Base-by-base conservation (phyloP, 2,329 filamentous ascomycete genomes). In the Lasiodiplodia sp. region DNA sequence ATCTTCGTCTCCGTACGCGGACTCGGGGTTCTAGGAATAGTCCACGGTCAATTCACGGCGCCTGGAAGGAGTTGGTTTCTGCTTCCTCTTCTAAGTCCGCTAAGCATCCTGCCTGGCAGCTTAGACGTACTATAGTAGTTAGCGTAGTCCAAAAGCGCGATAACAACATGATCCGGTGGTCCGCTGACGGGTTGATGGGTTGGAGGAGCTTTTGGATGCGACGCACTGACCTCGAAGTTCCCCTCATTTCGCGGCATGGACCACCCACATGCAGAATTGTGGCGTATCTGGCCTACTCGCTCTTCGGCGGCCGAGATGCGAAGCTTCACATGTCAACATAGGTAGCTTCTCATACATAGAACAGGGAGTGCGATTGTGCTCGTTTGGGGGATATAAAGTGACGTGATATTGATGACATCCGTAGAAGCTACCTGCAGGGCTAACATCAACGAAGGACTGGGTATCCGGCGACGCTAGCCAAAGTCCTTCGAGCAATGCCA, bases 351-450 rank as follows among this genome's bases (percentile, higher is more conserved):
- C 40, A 18, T 18, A 18, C 44, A 10, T 3, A 18, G 14, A 12
- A 64, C 28, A 21, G 37, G 28, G 10, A 3, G 38, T 25, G 44
- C 21, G 4, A 38, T 47, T 47, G 18, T n/a, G 21, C 16, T 10
- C 5, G 3, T 34, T 38, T 28, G 18, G 21, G 18, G 60, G 60
- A 21, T 52, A 51, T 23, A 23, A 38, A 52, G 31, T 64, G 60
- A 64, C 47, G 60, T 64, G 47, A 25, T 52, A 64, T 64, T 64
- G 60, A 64, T 64, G 60, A 53, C 11, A 18, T 38, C 21, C 51
- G 44, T 38, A 52, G 37, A 40, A 37, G 38, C 60, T 64, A 53
- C 60, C 38, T 53, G 44, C 28, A 38, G 47, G 44, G 60, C 25
- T 64, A 52, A 64, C 44, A 52, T 31, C 47, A 52, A 51, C n/a